Evolutionary conservation across 1,139 yeast genomes (phyloP).

Genomic region (Nadsonia commutata): DNA sequence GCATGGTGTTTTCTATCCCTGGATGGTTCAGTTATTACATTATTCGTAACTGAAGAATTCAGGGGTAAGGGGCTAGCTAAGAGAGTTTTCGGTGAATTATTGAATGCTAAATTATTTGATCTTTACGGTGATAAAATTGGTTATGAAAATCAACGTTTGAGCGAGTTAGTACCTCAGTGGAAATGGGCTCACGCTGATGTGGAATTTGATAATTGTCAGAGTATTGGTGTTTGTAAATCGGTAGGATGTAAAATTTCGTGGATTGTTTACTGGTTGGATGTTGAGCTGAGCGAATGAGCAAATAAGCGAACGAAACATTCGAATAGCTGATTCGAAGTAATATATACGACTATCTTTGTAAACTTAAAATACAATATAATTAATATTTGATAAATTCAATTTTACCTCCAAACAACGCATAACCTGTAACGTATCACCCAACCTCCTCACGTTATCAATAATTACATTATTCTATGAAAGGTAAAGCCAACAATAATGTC

Average conservation of each 20-base stretch:
- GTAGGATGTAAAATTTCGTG: not conserved
- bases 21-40: constrained; percentile 2
- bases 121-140: not conserved
- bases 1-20: not conserved
- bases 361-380: too few relatives aligned
- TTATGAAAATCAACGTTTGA: not conserved
- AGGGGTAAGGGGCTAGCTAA: constrained; percentile 21
- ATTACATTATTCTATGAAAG: too few relatives aligned
- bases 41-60: constrained; percentile 15
- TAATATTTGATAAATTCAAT: too few relatives aligned
- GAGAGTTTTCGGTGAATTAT: not conserved
- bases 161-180: not conserved
- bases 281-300: not conserved
- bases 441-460: too few relatives aligned
- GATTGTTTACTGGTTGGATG: not conserved
- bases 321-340: too few relatives aligned
- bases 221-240: not conserved
- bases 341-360: too few relatives aligned
- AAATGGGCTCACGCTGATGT: not conserved
- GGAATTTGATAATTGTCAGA: not conserved
- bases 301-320: too few relatives aligned
- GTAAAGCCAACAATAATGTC: too few relatives aligned
- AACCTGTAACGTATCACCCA: too few relatives aligned
- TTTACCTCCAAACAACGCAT: too few relatives aligned
- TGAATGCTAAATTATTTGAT: not conserved